Percentiles rank a stretch among this genome's conserved stretches.
phyloP scores from a whole-genome alignment of 495 filamentous ascomycete species.

The Astrocystis sublimbata region DNA sequence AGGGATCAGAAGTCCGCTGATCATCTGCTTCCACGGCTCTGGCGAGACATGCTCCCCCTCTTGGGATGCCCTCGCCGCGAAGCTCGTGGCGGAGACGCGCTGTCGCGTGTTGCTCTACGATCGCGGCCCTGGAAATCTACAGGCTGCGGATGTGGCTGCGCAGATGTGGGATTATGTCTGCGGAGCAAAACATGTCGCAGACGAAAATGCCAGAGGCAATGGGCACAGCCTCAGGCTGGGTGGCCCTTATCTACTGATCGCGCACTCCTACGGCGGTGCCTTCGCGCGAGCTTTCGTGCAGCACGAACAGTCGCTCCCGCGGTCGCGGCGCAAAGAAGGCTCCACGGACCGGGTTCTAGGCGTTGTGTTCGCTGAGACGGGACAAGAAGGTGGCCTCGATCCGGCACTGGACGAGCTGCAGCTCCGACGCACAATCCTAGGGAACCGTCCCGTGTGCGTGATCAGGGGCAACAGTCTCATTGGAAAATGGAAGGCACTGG shows the following conservation, averaged over 20 bases:
- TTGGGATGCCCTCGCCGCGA: conserved; percentile 42
- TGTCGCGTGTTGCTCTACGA: conserved; percentile 45
- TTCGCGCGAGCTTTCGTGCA: conserved; percentile 48
- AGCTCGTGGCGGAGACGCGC: conserved; percentile 26
- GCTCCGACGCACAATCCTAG: conserved; percentile 36
- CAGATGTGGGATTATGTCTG: conserved; percentile 19
- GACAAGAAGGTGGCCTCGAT: conserved; percentile 45
- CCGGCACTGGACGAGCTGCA: conserved; percentile 43
- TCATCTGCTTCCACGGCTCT: conserved; percentile 49
- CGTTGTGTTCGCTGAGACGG: conserved; percentile 37
- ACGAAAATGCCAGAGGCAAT: conserved; percentile 31
- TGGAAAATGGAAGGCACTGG: conserved; percentile 19
- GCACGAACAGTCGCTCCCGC: not conserved
- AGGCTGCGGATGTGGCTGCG: conserved; percentile 15
- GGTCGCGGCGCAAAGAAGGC: not conserved
- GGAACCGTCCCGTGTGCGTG: conserved; percentile 36
- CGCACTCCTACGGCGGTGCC: conserved; percentile 55
- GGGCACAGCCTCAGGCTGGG: conserved; percentile 42
- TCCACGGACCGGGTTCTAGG: conserved; percentile 13
- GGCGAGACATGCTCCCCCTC: conserved; percentile 46
- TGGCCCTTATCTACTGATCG: conserved; percentile 47
- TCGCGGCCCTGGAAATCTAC: conserved; percentile 31
- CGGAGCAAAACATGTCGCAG: not conserved
- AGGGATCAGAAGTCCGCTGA: conserved; percentile 22
- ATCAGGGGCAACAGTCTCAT: conserved; percentile 25